A percentile compares a stretch with the other conserved stretches of the same genome.
These are phyloP conservation scores for Diaporthe aspalathi DNA, from an alignment of 2,329 filamentous ascomycete species.

Conservation along the genomic window DNA sequence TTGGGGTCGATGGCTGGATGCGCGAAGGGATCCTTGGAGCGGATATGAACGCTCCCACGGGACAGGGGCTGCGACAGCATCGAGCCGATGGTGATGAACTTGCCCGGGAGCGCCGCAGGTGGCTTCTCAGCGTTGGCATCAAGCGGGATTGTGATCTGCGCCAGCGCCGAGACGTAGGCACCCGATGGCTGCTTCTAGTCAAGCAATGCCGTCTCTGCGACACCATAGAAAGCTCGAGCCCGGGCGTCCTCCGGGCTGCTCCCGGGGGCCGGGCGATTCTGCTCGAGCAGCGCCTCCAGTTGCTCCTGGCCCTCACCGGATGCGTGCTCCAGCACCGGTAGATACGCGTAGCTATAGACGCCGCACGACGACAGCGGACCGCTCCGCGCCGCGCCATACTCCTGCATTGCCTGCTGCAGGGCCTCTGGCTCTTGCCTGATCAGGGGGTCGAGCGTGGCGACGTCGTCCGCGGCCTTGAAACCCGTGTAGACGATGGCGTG, in stretches of 20 bases:
- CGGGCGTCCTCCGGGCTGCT: neutral
- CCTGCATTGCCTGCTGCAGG: conserved; percentile 39
- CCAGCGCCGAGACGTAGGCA: conserved; percentile 40
- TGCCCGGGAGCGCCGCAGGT: conserved; percentile 48
- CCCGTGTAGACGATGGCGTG: conserved; percentile 32
- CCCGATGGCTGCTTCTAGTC: conserved; percentile 21
- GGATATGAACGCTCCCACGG: conserved; percentile 67
- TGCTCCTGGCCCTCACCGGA: neutral
- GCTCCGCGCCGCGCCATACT: conserved; percentile 45
- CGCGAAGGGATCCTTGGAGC: conserved; percentile 52
- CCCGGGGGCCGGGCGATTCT: neutral
- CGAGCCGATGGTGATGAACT: conserved; percentile 63
- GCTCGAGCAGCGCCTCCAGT: conserved; percentile 16
- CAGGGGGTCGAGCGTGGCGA: conserved; percentile 15
- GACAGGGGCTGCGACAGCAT: conserved; percentile 69
- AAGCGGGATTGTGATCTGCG: conserved; percentile 42
- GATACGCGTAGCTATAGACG: conserved; percentile 25
- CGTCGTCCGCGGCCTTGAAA: conserved; percentile 3
- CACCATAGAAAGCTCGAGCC: neutral
- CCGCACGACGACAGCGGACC: conserved; percentile 45
- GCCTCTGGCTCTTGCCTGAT: conserved; percentile 35
- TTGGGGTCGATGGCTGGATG: conserved; percentile 63
- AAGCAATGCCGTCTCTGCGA: conserved; percentile 9
- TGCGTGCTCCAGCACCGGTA: conserved; percentile 9
- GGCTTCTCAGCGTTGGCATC: conserved; percentile 41